phyloP scores from a whole-genome alignment of 805 yeast species.

The Myxozyma sirexii region DNA sequence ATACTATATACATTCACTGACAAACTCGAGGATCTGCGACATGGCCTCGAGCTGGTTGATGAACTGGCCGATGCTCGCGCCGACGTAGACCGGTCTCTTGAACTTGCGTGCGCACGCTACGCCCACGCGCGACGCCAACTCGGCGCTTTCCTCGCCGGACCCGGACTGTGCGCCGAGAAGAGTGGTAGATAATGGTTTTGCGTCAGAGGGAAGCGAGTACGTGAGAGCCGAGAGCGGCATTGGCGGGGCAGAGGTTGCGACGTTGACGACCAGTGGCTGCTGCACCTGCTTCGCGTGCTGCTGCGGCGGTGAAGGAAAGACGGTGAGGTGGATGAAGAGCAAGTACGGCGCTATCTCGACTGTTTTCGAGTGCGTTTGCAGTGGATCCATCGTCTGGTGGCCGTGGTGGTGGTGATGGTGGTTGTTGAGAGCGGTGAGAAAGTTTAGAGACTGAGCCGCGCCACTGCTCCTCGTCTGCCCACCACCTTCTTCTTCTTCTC shows the following conservation, averaged over 20 bases:
- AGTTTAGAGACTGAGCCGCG: background rate
- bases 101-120: slow-evolving; percentile 9
- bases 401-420: too few species aligned
- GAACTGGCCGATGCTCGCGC: slow-evolving; percentile 17
- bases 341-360: slow-evolving; percentile 16
- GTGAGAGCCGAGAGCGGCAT: slow-evolving; percentile 17
- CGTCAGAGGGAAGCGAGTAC: slow-evolving; percentile 19
- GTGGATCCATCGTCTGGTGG: background rate
- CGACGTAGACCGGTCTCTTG: slow-evolving; percentile 29
- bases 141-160: slow-evolving; percentile 15
- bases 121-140: slow-evolving; percentile 28
- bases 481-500: background rate
- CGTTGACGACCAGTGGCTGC: slow-evolving; percentile 14
- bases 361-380: slow-evolving; percentile 4
- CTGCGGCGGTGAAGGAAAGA: slow-evolving; percentile 9
- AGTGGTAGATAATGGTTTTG: slow-evolving; percentile 18
- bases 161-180: slow-evolving; percentile 23
- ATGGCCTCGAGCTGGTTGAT: slow-evolving; percentile 21
- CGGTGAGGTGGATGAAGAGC: slow-evolving; percentile 24
- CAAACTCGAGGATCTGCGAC: slow-evolving; percentile 19
- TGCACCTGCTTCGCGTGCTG: background rate
- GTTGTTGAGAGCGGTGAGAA: too few species aligned
- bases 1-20: background rate
- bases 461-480: background rate
- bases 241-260: slow-evolving; percentile 11